Evolutionary conservation across 1,139 yeast species (phyloP).

Genomic region (Nakaseomyces sp.): DNA sequence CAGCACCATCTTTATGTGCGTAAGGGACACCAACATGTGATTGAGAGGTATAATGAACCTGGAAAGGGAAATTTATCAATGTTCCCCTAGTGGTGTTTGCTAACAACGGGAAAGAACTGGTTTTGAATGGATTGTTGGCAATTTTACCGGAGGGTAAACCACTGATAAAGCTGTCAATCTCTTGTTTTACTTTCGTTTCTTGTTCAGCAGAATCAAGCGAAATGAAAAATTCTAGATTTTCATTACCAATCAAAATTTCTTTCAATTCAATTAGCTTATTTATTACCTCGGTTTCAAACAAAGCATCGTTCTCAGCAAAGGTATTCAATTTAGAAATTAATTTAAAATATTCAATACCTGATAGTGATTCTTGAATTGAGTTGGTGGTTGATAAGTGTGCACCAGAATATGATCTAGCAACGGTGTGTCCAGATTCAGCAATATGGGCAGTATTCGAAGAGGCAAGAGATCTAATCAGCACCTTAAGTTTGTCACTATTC

Average conservation of each 20-base stretch:
- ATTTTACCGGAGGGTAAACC: slow-evolving; percentile 19
- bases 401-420: slow-evolving; percentile 61
- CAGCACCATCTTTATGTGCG: slow-evolving; percentile 67
- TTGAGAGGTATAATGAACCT: slow-evolving; percentile 74
- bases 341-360: slow-evolving; percentile 70
- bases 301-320: slow-evolving; percentile 47
- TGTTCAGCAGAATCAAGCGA: slow-evolving; percentile 46
- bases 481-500: slow-evolving; percentile 61
- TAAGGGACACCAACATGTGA: slow-evolving; percentile 64
- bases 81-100: slow-evolving; percentile 31
- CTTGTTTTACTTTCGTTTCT: slow-evolving; percentile 23
- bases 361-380: slow-evolving; percentile 51
- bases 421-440: slow-evolving; percentile 84
- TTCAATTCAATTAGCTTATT: slow-evolving; percentile 56
- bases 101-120: slow-evolving; percentile 10
- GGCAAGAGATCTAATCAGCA: slow-evolving; percentile 63
- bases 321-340: slow-evolving; percentile 55
- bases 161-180: slow-evolving; percentile 24
- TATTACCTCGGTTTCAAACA: slow-evolving; percentile 45
- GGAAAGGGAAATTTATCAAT: slow-evolving; percentile 71
- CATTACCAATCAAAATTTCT: slow-evolving; percentile 35
- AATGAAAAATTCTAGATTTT: slow-evolving; percentile 44
- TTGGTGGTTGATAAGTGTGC: slow-evolving; percentile 56
- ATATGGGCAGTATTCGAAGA: slow-evolving; percentile 71
- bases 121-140: not conserved